These are phyloP conservation scores for Endocarpon pusillum DNA, from an alignment of 495 filamentous ascomycete species.

Conservation along the genomic window DNA sequence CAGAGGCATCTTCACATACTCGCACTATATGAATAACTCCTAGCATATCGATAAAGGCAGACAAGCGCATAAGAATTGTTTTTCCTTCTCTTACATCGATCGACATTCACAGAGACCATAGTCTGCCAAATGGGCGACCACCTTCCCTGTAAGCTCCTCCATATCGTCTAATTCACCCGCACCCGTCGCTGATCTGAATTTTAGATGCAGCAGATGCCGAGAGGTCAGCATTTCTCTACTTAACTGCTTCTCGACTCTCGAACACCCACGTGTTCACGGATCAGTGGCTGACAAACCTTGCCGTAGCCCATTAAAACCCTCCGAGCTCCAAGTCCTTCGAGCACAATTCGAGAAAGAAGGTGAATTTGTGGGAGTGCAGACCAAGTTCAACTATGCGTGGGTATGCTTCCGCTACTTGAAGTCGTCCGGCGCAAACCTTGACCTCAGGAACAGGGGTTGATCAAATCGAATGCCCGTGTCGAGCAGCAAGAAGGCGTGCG, in stretches of 20 bases:
- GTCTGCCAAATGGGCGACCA: conserved; percentile 36
- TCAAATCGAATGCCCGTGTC: conserved; percentile 65
- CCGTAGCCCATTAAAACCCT: conserved; percentile 63
- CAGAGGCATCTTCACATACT: too few species aligned
- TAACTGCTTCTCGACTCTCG: background rate
- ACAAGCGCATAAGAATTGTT: too few species aligned
- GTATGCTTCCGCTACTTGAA: conserved; percentile 25
- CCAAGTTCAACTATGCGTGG: conserved; percentile 99
- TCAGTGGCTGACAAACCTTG: conserved; percentile 5
- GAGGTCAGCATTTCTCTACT: conserved; percentile 39
- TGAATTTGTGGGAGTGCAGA: conserved; percentile 88
- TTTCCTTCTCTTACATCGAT: too few species aligned
- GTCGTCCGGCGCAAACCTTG: background rate
- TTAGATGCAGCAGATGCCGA: conserved; percentile 94
- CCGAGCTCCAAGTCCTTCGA: conserved; percentile 79
- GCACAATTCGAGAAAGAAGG: conserved; percentile 93
- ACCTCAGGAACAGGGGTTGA: conserved; percentile 49
- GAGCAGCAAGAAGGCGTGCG: conserved; percentile 94
- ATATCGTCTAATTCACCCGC: conserved; percentile 9
- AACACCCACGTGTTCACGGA: background rate
- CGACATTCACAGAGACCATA: too few species aligned
- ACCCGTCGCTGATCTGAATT: conserved; percentile 9
- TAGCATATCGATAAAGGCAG: too few species aligned
- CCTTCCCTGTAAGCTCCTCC: conserved; percentile 48
- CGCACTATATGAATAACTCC: too few species aligned